phyloP scores from a whole-genome alignment of 2,329 filamentous ascomycete genomes.

The Aaosphaeria pasadenensis region DNA sequence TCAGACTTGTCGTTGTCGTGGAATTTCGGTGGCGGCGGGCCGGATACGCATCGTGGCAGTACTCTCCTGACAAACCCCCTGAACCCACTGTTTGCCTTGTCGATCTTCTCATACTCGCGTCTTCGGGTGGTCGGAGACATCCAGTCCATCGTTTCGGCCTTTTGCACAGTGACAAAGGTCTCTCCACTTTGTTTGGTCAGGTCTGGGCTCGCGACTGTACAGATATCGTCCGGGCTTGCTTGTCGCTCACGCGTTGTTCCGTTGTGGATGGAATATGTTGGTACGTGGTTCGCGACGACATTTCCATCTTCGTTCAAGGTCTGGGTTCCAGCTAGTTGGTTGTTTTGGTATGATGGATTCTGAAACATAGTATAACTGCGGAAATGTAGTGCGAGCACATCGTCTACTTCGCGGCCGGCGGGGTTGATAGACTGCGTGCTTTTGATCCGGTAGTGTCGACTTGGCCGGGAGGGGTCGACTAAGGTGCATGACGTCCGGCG shows the following conservation, averaged over 20 bases:
- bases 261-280: not conserved
- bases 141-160: slow-evolving; percentile 34
- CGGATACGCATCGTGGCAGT: slow-evolving; percentile 33
- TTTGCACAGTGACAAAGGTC: not conserved
- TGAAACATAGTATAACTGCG: slow-evolving; percentile 36
- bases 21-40: slow-evolving; percentile 26
- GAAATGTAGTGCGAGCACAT: slow-evolving; percentile 38
- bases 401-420: slow-evolving; percentile 34
- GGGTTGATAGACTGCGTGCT: slow-evolving; percentile 25
- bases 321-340: slow-evolving; percentile 9
- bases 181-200: not conserved
- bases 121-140: slow-evolving; percentile 32
- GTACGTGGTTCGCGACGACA: slow-evolving; percentile 3
- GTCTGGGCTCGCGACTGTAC: no score
- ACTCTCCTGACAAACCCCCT: slow-evolving; percentile 29
- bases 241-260: slow-evolving; percentile 8
- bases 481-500: slow-evolving; percentile 33
- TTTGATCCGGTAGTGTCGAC: slow-evolving; percentile 33
- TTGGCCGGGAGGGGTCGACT: slow-evolving; percentile 31
- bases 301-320: slow-evolving; percentile 15
- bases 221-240: slow-evolving; percentile 5
- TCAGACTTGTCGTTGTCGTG: slow-evolving; percentile 36
- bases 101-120: slow-evolving; percentile 37
- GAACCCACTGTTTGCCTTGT: slow-evolving; percentile 35
- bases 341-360: slow-evolving; percentile 22